These are phyloP conservation scores for Fusarium musae DNA, from an alignment of 2,329 filamentous ascomycete genomes.

Conservation along the genomic window DNA sequence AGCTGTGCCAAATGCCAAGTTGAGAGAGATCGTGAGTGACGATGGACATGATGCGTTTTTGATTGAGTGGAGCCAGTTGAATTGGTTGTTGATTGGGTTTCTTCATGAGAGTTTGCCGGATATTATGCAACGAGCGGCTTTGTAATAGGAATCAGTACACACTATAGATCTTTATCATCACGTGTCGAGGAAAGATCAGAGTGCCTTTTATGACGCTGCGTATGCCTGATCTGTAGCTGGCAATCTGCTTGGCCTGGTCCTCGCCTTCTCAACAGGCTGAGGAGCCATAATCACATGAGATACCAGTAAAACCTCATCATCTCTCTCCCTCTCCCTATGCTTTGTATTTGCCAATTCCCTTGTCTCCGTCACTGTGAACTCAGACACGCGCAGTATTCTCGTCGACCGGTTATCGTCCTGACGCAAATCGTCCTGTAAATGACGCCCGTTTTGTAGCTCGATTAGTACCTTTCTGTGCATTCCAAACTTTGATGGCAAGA, in stretches of 20 bases:
- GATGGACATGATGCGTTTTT: background rate
- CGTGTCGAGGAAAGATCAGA: rapidly evolving
- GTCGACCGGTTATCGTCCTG: background rate
- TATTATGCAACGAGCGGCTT: background rate
- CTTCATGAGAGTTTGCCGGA: background rate
- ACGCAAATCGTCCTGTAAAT: background rate
- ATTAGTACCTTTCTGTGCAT: too few species aligned
- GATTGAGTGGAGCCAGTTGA: background rate
- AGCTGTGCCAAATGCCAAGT: background rate
- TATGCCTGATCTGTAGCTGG: background rate
- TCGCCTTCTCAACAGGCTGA: background rate
- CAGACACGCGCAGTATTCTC: background rate
- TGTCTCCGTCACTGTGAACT: background rate
- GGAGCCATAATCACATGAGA: background rate
- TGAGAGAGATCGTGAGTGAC: background rate
- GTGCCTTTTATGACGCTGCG: rapidly evolving
- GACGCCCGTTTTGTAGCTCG: background rate
- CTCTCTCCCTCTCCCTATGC: background rate
- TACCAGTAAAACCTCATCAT: background rate
- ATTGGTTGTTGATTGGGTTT: background rate
- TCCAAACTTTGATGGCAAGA: too few species aligned
- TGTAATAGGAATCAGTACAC: background rate
- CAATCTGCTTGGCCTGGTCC: background rate
- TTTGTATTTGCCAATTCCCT: rapidly evolving
- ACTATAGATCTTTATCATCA: rapidly evolving